A percentile compares a stretch with the other conserved stretches of the same genome.
phyloP scores from a whole-genome alignment of 192 early-diverging fungal genomes.

The Coemansia sp. region DNA sequence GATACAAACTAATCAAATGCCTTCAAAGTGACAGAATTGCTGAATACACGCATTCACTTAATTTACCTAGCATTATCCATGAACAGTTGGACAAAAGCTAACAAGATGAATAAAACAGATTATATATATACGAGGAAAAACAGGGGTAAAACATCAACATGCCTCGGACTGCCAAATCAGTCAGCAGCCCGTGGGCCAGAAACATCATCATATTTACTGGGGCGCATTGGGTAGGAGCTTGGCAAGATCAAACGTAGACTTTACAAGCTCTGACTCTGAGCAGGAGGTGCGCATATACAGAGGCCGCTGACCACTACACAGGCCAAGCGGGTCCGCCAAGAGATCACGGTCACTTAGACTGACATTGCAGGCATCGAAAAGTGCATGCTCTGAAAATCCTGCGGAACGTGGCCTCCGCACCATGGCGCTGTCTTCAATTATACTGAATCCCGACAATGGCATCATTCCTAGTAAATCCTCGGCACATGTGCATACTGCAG shows the following conservation, averaged over 20 bases:
- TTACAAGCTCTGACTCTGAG: slow-evolving; percentile 42
- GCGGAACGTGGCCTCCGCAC: slow-evolving; percentile 32
- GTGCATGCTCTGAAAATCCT: slow-evolving; percentile 22
- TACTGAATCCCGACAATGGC: slow-evolving; percentile 10
- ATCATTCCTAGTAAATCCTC: slow-evolving; percentile 9
- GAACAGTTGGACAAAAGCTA: too few relatives aligned
- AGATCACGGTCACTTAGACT: background rate
- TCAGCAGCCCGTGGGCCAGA: too few relatives aligned
- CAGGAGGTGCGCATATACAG: slow-evolving; percentile 49
- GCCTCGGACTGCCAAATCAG: too few relatives aligned
- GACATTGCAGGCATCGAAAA: background rate
- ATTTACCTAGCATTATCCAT: too few relatives aligned
- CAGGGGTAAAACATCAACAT: too few relatives aligned
- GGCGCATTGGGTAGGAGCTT: slow-evolving; percentile 46
- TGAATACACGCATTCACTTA: too few relatives aligned
- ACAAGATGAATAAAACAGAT: too few relatives aligned
- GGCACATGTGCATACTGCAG: slow-evolving; percentile 6
- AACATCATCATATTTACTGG: slow-evolving; percentile 9
- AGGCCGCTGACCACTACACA: slow-evolving; percentile 24
- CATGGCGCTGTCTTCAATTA: slow-evolving; percentile 10
- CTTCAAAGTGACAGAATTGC: too few relatives aligned
- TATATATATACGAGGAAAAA: too few relatives aligned
- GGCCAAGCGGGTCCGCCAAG: background rate
- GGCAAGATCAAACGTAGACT: slow-evolving; percentile 47
- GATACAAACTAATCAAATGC: too few relatives aligned